phyloP scores from a whole-genome alignment of 805 yeast species.

The Cyberlindnera euphorbiiphila region DNA sequence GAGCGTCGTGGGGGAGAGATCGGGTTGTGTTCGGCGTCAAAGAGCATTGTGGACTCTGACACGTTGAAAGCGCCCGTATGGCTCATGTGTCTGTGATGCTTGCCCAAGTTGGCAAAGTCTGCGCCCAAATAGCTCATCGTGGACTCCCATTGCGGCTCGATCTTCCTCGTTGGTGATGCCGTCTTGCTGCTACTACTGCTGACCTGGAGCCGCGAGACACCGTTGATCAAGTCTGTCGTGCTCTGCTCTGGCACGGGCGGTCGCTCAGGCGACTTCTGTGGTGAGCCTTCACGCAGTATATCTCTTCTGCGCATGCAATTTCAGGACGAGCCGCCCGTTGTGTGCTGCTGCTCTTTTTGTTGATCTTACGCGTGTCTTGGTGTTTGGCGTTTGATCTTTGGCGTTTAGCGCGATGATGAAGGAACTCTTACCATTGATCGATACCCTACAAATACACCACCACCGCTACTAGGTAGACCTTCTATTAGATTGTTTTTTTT shows the following conservation, averaged over 20 bases:
- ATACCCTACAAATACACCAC: no score
- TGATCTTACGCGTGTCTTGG: background rate
- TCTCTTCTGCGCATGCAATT: slow-evolving; percentile 10
- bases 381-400: no score
- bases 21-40: slow-evolving; percentile 14
- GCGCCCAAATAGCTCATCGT: slow-evolving; percentile 15
- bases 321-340: background rate
- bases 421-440: no score
- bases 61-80: slow-evolving; percentile 10
- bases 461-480: no score
- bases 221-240: slow-evolving; percentile 13
- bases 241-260: slow-evolving; percentile 5
- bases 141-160: slow-evolving; percentile 15
- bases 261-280: slow-evolving; percentile 4
- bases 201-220: slow-evolving; percentile 12
- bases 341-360: background rate
- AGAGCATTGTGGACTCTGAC: slow-evolving; percentile 23
- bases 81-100: background rate
- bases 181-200: no score
- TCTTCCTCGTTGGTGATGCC: slow-evolving; percentile 5
- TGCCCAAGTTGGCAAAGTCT: slow-evolving; percentile 9
- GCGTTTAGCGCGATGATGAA: no score
- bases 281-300: slow-evolving; percentile 6
- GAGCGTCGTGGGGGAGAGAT: slow-evolving; percentile 20
- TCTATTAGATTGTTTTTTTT: no score